phyloP scores from a whole-genome alignment of 495 filamentous ascomycete species.

The Xylaria curta region DNA sequence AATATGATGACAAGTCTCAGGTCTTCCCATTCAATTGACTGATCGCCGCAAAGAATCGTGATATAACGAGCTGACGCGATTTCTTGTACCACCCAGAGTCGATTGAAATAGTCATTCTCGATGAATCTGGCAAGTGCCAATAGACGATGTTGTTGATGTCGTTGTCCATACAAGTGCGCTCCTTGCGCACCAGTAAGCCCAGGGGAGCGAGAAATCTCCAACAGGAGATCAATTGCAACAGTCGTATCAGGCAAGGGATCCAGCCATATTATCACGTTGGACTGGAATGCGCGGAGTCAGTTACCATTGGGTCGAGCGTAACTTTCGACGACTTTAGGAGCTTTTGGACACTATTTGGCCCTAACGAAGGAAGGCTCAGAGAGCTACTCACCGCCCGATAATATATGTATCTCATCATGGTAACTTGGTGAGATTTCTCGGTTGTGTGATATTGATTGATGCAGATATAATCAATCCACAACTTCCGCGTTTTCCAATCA shows the following conservation, averaged over 20 bases:
- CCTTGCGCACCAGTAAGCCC: conserved; percentile 19
- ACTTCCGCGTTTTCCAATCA: conserved; percentile 10
- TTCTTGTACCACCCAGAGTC: conserved; percentile 20
- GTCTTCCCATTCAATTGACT: conserved; percentile 22
- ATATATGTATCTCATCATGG: conserved; percentile 46
- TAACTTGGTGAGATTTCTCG: conserved; percentile 43
- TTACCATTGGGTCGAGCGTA: neutral
- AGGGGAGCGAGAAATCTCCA: conserved; percentile 9
- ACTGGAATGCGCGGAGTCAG: neutral
- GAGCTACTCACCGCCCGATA: conserved; percentile 29
- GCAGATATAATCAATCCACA: conserved; percentile 49
- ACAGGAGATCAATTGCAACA: conserved; percentile 18
- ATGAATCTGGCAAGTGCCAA: conserved; percentile 19
- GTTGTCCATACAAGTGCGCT: conserved; percentile 14
- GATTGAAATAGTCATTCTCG: conserved; percentile 28
- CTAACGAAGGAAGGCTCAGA: neutral
- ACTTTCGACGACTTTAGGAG: neutral
- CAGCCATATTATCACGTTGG: conserved; percentile 42
- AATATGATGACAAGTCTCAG: conserved; percentile 12
- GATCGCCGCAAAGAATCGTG: conserved; percentile 12
- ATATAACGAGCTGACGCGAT: conserved; percentile 17
- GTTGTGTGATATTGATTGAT: conserved; percentile 43
- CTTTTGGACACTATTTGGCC: neutral
- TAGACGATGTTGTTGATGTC: conserved; percentile 12
- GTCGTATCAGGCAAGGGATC: conserved; percentile 29